Evolutionary conservation across 257 asterid genomes (phyloP).

Genomic region (Lycium barbarum): DNA sequence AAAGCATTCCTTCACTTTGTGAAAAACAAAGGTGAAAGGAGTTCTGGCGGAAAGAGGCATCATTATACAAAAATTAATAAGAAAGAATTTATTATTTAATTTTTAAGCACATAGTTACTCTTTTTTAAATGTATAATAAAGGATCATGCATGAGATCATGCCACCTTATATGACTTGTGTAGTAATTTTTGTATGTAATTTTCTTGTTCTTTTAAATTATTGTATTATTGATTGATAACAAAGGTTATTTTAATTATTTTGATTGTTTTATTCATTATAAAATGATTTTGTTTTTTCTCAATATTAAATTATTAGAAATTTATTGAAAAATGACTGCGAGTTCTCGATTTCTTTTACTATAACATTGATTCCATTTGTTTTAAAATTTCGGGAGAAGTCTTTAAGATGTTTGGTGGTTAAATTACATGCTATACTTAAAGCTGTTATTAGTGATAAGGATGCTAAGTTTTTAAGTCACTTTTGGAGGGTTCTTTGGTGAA

Average conservation of each 20-base stretch:
- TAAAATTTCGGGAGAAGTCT: too few species aligned
- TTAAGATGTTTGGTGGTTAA: too few species aligned
- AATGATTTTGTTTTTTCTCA: neutral
- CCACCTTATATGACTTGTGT: neutral
- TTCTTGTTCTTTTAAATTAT: neutral
- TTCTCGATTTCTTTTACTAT: too few species aligned
- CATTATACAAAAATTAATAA: neutral
- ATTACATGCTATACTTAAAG: too few species aligned
- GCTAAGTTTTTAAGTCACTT: too few species aligned
- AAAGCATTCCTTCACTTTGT: constrained; percentile 32
- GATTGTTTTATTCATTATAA: neutral
- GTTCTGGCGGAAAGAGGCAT: neutral
- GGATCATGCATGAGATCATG: constrained; percentile 19
- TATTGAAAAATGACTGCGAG: neutral
- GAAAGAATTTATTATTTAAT: neutral
- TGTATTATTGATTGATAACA: neutral
- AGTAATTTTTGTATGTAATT: neutral
- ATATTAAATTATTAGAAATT: neutral
- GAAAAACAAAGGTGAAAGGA: constrained; percentile 22
- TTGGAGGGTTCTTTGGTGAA: too few species aligned
- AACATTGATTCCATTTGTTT: too few species aligned
- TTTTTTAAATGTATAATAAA: neutral
- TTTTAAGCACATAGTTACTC: neutral
- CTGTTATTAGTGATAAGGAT: too few species aligned
- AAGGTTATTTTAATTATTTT: neutral